Percentiles rank a stretch among this genome's conserved stretches.
Conservation (phyloP, 345 rosid species). For the Dovyalis caffra region DNA sequence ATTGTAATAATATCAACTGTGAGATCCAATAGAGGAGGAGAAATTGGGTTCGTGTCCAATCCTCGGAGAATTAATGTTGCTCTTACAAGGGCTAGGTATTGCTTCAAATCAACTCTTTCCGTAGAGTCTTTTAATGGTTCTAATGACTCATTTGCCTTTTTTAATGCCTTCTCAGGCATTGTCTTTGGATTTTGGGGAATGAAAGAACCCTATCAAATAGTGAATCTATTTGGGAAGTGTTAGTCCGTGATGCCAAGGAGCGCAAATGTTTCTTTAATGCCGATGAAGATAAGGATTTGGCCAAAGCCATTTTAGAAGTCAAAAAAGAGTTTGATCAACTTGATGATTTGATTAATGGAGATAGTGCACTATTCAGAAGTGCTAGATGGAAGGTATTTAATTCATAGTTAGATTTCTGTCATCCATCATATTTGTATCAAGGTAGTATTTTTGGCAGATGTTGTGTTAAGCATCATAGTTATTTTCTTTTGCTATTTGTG, state of each 20-base stretch:
- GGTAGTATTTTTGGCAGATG: neutral
- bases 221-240: constrained; percentile 36
- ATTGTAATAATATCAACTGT: constrained; percentile 25
- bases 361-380: constrained; percentile 33
- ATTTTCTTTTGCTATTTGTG: neutral
- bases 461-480: neutral
- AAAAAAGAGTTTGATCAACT: constrained; percentile 41
- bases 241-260: constrained; percentile 39
- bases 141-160: neutral
- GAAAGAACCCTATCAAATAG: constrained; percentile 34
- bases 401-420: neutral
- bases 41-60: constrained; percentile 21
- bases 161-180: constrained; percentile 28
- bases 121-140: neutral
- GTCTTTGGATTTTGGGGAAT: constrained; percentile 58
- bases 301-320: constrained; percentile 29
- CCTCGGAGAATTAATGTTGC: constrained; percentile 18
- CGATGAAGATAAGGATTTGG: constrained; percentile 39
- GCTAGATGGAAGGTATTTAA: constrained; percentile 49
- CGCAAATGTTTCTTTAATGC: constrained; percentile 45
- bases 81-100: constrained; percentile 29
- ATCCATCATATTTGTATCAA: neutral
- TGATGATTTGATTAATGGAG: constrained; percentile 38
- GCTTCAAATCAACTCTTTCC: neutral
- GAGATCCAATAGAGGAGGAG: constrained; percentile 17